Evolutionary conservation across 306 rosid genomes (phyloP).

Genomic region (Castanopsis chinensis): DNA sequence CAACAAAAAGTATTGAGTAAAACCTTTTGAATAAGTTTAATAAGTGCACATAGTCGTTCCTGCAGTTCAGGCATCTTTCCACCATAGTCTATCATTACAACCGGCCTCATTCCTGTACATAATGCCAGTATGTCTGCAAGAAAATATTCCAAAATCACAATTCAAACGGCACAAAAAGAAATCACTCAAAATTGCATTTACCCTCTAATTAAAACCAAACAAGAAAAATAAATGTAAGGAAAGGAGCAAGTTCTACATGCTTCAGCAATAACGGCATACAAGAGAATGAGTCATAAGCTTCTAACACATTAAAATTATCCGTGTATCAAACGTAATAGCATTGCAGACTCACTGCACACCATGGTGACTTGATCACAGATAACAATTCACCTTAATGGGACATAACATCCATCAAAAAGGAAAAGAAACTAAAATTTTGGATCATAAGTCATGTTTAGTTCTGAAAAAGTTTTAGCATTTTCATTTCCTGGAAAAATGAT

Average conservation of each 20-base stretch:
- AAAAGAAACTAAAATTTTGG: neutral
- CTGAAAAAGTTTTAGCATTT: neutral
- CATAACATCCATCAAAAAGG: neutral
- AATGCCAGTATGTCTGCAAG: constrained; percentile 69
- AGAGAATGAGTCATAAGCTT: neutral
- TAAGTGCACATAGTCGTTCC: constrained; percentile 56
- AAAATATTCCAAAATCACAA: constrained; percentile 5
- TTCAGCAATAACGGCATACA: neutral
- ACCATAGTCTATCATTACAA: constrained; percentile 81
- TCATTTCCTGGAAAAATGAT: neutral
- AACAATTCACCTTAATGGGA: neutral
- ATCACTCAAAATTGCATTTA: neutral
- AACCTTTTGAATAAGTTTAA: constrained; percentile 52
- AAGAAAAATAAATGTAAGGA: neutral
- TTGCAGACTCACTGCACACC: neutral
- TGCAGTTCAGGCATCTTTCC: constrained; percentile 85
- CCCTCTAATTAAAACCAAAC: neutral
- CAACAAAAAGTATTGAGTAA: neutral
- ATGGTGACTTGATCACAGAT: neutral
- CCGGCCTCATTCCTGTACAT: constrained; percentile 74
- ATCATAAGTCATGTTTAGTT: neutral
- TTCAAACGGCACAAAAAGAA: neutral
- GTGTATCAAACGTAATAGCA: neutral
- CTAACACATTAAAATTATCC: neutral
- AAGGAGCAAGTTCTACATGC: neutral